Conservation (phyloP, 2,329 filamentous ascomycete genomes). For the Rhinocladiella similis region DNA sequence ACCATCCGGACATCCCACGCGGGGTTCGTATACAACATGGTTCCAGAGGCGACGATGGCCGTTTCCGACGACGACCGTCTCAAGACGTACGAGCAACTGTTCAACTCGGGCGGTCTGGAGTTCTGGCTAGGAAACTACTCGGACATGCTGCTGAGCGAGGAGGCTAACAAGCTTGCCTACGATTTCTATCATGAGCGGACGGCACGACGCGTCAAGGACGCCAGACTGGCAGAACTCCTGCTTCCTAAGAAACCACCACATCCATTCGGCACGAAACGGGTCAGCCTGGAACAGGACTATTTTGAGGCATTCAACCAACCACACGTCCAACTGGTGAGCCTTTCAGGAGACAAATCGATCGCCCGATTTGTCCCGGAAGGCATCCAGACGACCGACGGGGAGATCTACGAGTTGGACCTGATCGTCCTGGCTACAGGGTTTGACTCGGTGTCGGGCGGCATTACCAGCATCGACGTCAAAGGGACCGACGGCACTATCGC, state of each 20-base stretch:
- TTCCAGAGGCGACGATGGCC: slow-evolving; percentile 41
- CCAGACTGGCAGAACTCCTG: slow-evolving; percentile 51
- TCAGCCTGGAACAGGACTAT: slow-evolving; percentile 50
- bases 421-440: slow-evolving; percentile 45
- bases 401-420: slow-evolving; percentile 39
- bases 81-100: slow-evolving; percentile 50
- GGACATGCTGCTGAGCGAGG: slow-evolving; percentile 40
- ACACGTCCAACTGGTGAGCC: slow-evolving; percentile 42
- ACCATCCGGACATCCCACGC: slow-evolving; percentile 5
- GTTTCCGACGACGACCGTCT: slow-evolving; percentile 33
- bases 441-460: slow-evolving; percentile 40
- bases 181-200: slow-evolving; percentile 56
- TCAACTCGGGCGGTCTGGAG: slow-evolving; percentile 54
- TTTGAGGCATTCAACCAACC: slow-evolving; percentile 50
- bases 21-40: slow-evolving; percentile 7
- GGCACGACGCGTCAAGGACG: slow-evolving; percentile 51
- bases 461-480: not conserved
- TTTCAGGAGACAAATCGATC: not conserved
- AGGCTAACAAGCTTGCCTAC: slow-evolving; percentile 56
- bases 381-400: slow-evolving; percentile 41
- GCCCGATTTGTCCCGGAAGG: slow-evolving; percentile 30
- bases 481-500: not conserved
- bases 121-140: slow-evolving; percentile 53
- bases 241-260: slow-evolving; percentile 55
- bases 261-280: slow-evolving; percentile 55